Percentiles rank a stretch among this genome's conserved stretches.
Conservation (phyloP, 2,329 filamentous ascomycete genomes). For the Lojkania enalia region DNA sequence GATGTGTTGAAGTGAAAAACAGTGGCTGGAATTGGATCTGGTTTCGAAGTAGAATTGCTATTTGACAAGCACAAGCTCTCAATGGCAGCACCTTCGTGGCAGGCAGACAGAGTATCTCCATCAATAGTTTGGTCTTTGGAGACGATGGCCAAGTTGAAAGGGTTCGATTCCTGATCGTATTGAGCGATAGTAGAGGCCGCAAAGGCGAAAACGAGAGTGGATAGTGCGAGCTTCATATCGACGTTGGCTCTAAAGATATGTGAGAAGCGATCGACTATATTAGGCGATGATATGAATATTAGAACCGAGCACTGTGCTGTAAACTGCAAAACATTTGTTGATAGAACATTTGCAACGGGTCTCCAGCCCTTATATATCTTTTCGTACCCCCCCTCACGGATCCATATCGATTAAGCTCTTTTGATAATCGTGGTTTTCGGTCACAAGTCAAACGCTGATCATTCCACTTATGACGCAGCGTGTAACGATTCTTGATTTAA, state of each 20-base stretch:
- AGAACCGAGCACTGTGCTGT: too few relatives aligned
- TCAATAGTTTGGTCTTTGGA: slow-evolving; percentile 46
- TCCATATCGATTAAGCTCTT: slow-evolving; percentile 11
- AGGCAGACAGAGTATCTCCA: slow-evolving; percentile 46
- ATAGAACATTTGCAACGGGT: background rate
- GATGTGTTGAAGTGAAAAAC: slow-evolving; percentile 43
- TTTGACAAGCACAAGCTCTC: slow-evolving; percentile 50
- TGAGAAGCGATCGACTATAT: slow-evolving; percentile 13
- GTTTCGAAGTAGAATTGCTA: slow-evolving; percentile 22
- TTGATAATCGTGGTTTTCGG: slow-evolving; percentile 10
- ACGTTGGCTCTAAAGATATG: slow-evolving; percentile 3
- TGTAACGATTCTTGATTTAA: slow-evolving; percentile 2
- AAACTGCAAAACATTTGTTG: too few relatives aligned
- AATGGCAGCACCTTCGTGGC: slow-evolving; percentile 55
- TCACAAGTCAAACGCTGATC: slow-evolving; percentile 19
- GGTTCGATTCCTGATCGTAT: slow-evolving; percentile 45
- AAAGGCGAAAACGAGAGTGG: slow-evolving; percentile 24
- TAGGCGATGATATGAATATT: background rate
- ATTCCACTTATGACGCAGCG: slow-evolving; percentile 9
- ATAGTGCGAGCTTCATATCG: slow-evolving; percentile 24
- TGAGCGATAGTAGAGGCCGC: slow-evolving; percentile 34
- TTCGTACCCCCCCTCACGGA: slow-evolving; percentile 1
- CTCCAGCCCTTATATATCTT: slow-evolving; percentile 3
- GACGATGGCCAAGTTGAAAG: slow-evolving; percentile 49
- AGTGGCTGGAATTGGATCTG: slow-evolving; percentile 19